Evolutionary conservation across 1,284 basidiomycete genomes (phyloP).

Genomic region (Trichosporon asahii): DNA sequence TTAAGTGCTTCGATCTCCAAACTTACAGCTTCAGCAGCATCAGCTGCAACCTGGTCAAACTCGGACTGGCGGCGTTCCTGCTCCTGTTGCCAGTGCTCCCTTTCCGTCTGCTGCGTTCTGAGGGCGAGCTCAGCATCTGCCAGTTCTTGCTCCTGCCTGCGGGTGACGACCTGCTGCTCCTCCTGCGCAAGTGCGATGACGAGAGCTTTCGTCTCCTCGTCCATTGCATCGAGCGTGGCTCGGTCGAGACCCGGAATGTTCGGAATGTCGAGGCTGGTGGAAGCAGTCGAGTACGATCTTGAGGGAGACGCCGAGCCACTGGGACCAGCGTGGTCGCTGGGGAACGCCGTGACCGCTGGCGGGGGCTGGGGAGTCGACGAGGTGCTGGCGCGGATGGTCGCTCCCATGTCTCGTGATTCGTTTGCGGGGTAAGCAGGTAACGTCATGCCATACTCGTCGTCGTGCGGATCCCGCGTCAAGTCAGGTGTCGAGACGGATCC

Average conservation of each 20-base stretch:
- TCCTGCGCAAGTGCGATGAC: conserved; percentile 37
- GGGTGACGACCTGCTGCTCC: conserved; percentile 23
- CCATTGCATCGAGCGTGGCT: neutral
- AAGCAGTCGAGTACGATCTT: neutral
- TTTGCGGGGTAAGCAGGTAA: neutral
- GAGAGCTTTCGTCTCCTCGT: conserved; percentile 21
- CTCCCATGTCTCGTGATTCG: neutral
- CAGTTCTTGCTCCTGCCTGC: conserved; percentile 17
- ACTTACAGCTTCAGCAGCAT: neutral
- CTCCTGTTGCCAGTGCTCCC: conserved; percentile 32
- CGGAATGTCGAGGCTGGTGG: neutral
- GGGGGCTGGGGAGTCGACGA: neutral
- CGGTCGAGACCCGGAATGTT: neutral
- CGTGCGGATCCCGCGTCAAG: neutral
- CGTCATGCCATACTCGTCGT: conserved; percentile 10
- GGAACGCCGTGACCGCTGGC: neutral
- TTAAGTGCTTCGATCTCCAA: conserved; percentile 13
- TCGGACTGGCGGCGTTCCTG: conserved; percentile 7
- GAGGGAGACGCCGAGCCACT: neutral
- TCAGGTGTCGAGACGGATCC: conserved; percentile 12
- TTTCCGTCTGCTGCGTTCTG: conserved; percentile 47
- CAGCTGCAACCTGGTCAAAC: neutral
- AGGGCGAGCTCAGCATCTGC: conserved; percentile 44
- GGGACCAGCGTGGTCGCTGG: neutral
- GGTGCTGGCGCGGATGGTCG: neutral